A percentile compares a stretch with the other conserved stretches of the same genome.
These are phyloP conservation scores for Gymnopus androsaceus DNA, from an alignment of 1,284 basidiomycete species.

Conservation along the genomic window DNA sequence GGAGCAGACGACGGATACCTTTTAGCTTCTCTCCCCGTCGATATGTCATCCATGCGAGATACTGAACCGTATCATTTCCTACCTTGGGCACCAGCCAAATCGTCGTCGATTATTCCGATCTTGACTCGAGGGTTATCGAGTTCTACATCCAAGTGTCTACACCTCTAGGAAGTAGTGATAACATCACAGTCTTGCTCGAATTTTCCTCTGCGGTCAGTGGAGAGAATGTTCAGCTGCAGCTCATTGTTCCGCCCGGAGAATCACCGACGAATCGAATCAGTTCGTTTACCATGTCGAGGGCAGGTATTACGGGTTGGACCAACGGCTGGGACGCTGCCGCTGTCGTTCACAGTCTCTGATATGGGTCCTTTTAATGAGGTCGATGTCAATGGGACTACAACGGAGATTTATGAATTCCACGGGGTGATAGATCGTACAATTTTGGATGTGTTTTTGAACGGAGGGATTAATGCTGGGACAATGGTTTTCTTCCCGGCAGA, in stretches of 20 bases:
- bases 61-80: not conserved
- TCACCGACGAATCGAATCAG: not conserved
- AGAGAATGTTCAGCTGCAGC: too few relatives aligned
- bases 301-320: constrained; percentile 1
- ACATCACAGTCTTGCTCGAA: not conserved
- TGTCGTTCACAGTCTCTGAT: not conserved
- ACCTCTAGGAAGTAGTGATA: not conserved
- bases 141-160: not conserved
- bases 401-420: too few relatives aligned
- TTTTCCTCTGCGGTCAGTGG: too few relatives aligned
- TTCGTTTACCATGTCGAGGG: not conserved
- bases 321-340: not conserved
- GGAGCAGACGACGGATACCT: not conserved
- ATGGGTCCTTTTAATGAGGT: not conserved
- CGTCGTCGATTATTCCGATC: not conserved
- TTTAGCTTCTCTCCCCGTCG: not conserved
- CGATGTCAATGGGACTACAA: not conserved
- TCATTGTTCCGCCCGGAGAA: too few relatives aligned
- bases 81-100: not conserved
- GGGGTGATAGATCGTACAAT: constrained; percentile 3
- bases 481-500: constrained; percentile 5
- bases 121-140: not conserved
- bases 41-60: not conserved
- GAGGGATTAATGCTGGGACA: not conserved
- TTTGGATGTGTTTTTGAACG: constrained; percentile 7